These are phyloP conservation scores for Eimeria maxima DNA, from an alignment of 169 alveolate species.

Conservation along the genomic window DNA sequence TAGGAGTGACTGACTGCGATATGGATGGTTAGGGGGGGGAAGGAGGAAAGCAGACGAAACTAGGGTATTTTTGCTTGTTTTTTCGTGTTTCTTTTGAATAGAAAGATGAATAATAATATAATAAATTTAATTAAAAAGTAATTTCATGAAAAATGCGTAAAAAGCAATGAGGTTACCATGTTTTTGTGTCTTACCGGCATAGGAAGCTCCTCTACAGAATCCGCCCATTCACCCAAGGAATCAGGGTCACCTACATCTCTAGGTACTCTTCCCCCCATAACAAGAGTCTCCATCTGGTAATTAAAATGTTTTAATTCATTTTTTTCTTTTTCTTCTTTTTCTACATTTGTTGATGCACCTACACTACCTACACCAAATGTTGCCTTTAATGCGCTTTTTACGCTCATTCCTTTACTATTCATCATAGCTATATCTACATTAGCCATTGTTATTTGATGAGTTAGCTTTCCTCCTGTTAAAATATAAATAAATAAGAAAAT, in stretches of 20 bases:
- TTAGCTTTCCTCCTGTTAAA: slow-evolving; percentile 91
- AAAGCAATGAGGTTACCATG: background rate
- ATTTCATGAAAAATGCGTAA: background rate
- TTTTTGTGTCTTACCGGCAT: slow-evolving; percentile 81
- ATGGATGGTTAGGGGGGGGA: too few species aligned
- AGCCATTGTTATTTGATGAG: slow-evolving; percentile 88
- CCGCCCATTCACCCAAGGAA: slow-evolving; percentile 86
- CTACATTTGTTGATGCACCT: slow-evolving; percentile 74
- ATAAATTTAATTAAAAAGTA: background rate
- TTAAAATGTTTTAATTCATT: slow-evolving; percentile 2
- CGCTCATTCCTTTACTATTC: slow-evolving; percentile 88
- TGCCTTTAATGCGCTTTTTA: slow-evolving; percentile 85
- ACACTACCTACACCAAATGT: slow-evolving; percentile 8
- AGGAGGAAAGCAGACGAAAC: too few species aligned
- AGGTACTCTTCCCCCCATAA: slow-evolving; percentile 89
- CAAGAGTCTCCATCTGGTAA: slow-evolving; percentile 84
- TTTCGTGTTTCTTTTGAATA: too few species aligned
- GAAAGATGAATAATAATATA: too few species aligned
- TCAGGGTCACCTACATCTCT: slow-evolving; percentile 88
- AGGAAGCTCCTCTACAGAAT: slow-evolving; percentile 81
- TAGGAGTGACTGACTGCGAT: too few species aligned
- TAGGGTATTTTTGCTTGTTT: background rate
- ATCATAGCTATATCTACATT: slow-evolving; percentile 86
- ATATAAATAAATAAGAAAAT: background rate
- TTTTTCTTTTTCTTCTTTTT: slow-evolving; percentile 10